These are phyloP conservation scores for Rosa hybrid DNA, from an alignment of 331 rosid species.

Conservation along the genomic window DNA sequence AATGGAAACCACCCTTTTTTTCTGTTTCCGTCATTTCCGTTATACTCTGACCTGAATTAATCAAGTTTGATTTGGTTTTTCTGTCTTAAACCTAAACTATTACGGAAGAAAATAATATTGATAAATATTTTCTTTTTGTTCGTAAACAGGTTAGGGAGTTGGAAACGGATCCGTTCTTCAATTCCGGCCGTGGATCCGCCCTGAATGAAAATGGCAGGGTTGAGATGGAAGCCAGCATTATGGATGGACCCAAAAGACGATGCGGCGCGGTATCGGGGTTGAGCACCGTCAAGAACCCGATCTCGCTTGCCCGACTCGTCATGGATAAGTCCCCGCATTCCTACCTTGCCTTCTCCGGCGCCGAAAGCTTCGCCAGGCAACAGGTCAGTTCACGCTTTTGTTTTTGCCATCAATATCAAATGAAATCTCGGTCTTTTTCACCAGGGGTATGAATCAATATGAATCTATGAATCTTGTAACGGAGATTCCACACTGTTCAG, in stretches of 20 bases:
- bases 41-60: neutral
- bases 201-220: constrained; percentile 79
- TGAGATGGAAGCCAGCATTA: constrained; percentile 98
- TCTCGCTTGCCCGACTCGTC: constrained; percentile 90
- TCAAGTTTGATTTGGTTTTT: neutral
- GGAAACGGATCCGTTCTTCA: constrained; percentile 83
- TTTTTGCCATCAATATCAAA: neutral
- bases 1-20: neutral
- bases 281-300: constrained; percentile 78
- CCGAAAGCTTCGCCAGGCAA: constrained; percentile 77
- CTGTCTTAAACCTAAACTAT: neutral
- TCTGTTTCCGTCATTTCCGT: neutral
- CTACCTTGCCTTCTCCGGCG: constrained; percentile 86
- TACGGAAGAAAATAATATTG: neutral
- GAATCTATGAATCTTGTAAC: constrained; percentile 6
- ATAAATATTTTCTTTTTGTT: neutral
- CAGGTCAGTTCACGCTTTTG: constrained; percentile 42
- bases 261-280: constrained; percentile 95
- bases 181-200: constrained; percentile 95
- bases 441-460: neutral
- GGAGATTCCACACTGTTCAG: neutral
- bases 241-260: constrained; percentile 85
- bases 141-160: constrained; percentile 63
- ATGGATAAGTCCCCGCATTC: constrained; percentile 99
- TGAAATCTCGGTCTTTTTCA: neutral